Base-by-base conservation (phyloP, 495 filamentous ascomycete species). In the Eremomyces bilateralis region DNA sequence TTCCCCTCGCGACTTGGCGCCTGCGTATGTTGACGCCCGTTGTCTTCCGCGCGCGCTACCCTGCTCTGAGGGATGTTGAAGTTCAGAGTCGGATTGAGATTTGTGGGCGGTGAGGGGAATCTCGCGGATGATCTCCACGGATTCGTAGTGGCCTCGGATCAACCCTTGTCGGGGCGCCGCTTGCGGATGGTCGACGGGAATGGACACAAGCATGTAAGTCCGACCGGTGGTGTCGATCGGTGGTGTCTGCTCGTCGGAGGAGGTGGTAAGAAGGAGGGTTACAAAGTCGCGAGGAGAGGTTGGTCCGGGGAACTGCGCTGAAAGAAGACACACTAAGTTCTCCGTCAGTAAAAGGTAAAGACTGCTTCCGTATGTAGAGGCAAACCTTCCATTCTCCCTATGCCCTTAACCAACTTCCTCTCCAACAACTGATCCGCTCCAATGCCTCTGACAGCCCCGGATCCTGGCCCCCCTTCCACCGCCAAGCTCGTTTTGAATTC, bases 241-340 rank as follows among this genome's bases (percentile, higher is more conserved):
- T 17, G 38, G 21, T 22, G 40, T 41, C 3, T 19, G 38, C 5
- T 31, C n/a, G 10, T 42, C 37, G 30, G 44, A 42, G 27, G 64
- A 59, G 1, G 68, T 63, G 20, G 64, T 78, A 28, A 90, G 58
- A 20, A 80, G 61, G 44, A 84, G 51, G 8, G 73, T 70, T 20
- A 93, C 70, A 53, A 94, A 94, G 46, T 93, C 88, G 46, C 85
- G 61, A 18, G 85, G 72, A 6, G 83, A 67, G 1, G 80, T 83
- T 15, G 85, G 85, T 3, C 77, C 79, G 0, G 84, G 83, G 49
- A 94, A 94, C 54, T 83, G 75, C 2, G 82, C 84, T 2, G 76
- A 81, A 0, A 92, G 63, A 44, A 83, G 72, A 43, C 77, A 91
- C 4, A 93, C 79, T 69, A 29, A 16, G 5, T 43, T 44, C 8